phyloP scores from a whole-genome alignment of 768 basidiomycete species.

The Lyophyllum shimeji region DNA sequence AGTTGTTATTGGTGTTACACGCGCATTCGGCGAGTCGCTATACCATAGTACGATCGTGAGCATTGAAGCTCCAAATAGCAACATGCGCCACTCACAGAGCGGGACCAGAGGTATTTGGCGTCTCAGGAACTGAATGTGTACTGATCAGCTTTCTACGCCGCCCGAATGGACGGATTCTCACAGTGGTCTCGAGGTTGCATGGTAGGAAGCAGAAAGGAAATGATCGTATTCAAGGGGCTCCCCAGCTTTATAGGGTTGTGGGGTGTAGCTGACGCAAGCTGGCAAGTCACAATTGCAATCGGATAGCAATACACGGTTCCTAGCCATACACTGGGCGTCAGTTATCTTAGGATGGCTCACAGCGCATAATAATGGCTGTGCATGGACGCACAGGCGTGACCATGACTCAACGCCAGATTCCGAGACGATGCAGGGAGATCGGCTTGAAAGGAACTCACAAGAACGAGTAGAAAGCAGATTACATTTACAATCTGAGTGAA shows the following conservation, averaged over 20 bases:
- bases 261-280: not conserved
- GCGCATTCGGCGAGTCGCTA: constrained; percentile 6
- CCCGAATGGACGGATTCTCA: not conserved
- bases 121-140: constrained; percentile 9
- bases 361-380: not conserved
- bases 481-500: not conserved
- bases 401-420: not conserved
- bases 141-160: not conserved
- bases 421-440: not conserved
- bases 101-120: constrained; percentile 11
- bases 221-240: not conserved
- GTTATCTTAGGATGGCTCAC: not conserved
- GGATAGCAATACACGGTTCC: not conserved
- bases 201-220: not conserved
- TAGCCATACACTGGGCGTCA: not conserved
- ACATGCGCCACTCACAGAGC: constrained; percentile 6
- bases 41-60: not conserved
- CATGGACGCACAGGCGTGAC: not conserved
- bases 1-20: constrained; percentile 11
- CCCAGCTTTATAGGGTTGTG: constrained; percentile 1
- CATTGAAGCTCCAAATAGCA: not conserved
- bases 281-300: not conserved
- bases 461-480: not conserved
- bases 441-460: not conserved
- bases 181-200: constrained; percentile 14